Conservation (phyloP, 257 asterid genomes). For the Anisodus acutangulus region DNA sequence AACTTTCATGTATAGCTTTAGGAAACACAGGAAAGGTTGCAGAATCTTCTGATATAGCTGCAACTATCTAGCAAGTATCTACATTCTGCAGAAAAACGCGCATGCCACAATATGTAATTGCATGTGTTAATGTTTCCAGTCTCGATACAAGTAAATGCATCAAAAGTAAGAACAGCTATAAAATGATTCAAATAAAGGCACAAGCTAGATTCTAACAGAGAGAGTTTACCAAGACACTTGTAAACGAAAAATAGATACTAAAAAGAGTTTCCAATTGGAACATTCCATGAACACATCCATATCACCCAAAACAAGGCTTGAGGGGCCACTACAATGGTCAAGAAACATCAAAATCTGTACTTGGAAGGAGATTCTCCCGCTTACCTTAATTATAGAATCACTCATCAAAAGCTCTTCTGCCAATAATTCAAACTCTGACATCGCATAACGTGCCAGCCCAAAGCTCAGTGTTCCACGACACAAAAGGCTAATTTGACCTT, state of each 20-base stretch:
- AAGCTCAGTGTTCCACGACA: slow-evolving; percentile 79
- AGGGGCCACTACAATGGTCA: neutral
- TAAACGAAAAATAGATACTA: neutral
- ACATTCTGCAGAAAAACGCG: neutral
- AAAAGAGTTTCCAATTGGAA: slow-evolving; percentile 7
- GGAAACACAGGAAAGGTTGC: neutral
- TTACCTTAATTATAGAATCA: slow-evolving; percentile 83
- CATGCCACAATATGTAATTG: neutral
- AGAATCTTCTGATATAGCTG: neutral
- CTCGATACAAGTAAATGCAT: slow-evolving; percentile 8
- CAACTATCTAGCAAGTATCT: neutral
- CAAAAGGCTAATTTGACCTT: slow-evolving; percentile 94
- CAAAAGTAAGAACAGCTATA: neutral
- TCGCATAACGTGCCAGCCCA: slow-evolving; percentile 89
- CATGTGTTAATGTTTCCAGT: neutral
- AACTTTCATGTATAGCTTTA: neutral
- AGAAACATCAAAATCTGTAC: slow-evolving; percentile 24
- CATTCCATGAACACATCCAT: neutral
- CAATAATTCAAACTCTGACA: slow-evolving; percentile 95
- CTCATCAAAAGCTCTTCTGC: slow-evolving; percentile 99
- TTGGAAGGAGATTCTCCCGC: slow-evolving; percentile 26
- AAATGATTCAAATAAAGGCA: slow-evolving; percentile 8
- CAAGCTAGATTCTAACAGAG: slow-evolving; percentile 4
- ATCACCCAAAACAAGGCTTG: neutral
- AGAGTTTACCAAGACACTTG: neutral